phyloP scores from a whole-genome alignment of 2,329 filamentous ascomycete species.

The Rhytidhysteron rufulum region DNA sequence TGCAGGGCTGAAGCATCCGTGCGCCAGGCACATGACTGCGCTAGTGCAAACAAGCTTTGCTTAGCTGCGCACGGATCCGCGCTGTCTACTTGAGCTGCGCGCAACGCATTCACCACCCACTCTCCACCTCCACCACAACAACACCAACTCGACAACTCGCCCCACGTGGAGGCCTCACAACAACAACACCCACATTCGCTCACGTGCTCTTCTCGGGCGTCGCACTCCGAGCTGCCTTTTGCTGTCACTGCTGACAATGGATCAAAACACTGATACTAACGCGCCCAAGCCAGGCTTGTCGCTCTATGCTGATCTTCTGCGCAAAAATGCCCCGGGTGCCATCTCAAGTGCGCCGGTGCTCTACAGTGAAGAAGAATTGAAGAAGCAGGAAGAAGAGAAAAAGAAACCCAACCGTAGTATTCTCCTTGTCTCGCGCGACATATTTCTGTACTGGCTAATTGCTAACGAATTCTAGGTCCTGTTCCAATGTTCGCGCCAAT shows the following conservation, averaged over 20 bases:
- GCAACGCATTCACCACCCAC: too few relatives aligned
- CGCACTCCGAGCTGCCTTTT: not conserved
- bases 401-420: too few relatives aligned
- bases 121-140: slow-evolving; percentile 18
- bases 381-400: slow-evolving; percentile 58
- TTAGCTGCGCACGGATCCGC: too few relatives aligned
- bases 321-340: slow-evolving; percentile 50
- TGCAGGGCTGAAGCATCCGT: too few relatives aligned
- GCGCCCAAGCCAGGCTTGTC: slow-evolving; percentile 48
- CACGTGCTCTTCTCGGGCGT: too few relatives aligned
- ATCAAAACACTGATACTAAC: not conserved
- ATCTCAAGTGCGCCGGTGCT: slow-evolving; percentile 73
- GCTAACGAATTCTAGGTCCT: slow-evolving; percentile 26
- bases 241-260: not conserved
- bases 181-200: too few relatives aligned
- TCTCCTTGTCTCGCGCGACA: too few relatives aligned
- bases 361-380: slow-evolving; percentile 58
- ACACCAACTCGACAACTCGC: not conserved
- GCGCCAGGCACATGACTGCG: too few relatives aligned
- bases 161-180: not conserved
- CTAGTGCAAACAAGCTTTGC: too few relatives aligned
- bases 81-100: too few relatives aligned
- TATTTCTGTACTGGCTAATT: slow-evolving; percentile 16
- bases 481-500: slow-evolving; percentile 84
- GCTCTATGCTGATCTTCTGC: slow-evolving; percentile 84